Evolutionary conservation across 2,329 filamentous ascomycete species (phyloP).

Genomic region (Xylaria polymorpha): DNA sequence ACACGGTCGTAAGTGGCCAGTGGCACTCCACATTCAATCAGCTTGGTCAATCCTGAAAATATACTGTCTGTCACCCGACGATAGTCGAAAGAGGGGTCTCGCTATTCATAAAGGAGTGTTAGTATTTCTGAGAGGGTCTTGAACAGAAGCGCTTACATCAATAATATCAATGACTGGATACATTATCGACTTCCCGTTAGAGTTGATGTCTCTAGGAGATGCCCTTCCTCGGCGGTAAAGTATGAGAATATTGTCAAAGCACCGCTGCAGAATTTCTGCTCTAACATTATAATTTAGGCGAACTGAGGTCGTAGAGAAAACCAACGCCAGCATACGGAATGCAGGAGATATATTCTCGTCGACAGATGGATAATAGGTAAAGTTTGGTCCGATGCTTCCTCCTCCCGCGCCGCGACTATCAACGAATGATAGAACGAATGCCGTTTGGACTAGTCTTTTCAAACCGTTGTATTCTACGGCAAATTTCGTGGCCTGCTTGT

Average conservation of each 20-base stretch:
- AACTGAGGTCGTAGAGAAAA: too few species aligned
- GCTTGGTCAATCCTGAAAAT: background rate
- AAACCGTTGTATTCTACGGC: slow-evolving; percentile 13
- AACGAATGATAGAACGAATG: slow-evolving; percentile 24
- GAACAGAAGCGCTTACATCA: background rate
- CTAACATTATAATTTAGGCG: too few species aligned
- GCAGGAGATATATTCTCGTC: slow-evolving; percentile 11
- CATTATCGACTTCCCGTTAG: slow-evolving; percentile 4
- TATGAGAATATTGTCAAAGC: slow-evolving; percentile 5
- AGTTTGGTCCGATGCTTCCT: slow-evolving; percentile 24
- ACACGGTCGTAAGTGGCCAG: background rate
- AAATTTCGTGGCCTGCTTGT: background rate
- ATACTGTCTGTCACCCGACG: too few species aligned
- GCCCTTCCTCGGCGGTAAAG: slow-evolving; percentile 18
- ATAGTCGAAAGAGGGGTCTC: background rate
- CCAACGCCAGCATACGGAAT: too few species aligned
- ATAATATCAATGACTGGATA: background rate
- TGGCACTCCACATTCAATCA: slow-evolving; percentile 17
- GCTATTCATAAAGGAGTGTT: background rate
- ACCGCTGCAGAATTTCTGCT: too few species aligned
- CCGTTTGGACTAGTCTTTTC: slow-evolving; percentile 2
- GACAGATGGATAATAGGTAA: slow-evolving; percentile 34
- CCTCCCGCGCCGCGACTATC: slow-evolving; percentile 26
- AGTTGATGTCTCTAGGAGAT: slow-evolving; percentile 5
- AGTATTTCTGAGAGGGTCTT: background rate